Evolutionary conservation across 140 eudicot genomes (phyloP).

Genomic region (Oenanthe javanica): DNA sequence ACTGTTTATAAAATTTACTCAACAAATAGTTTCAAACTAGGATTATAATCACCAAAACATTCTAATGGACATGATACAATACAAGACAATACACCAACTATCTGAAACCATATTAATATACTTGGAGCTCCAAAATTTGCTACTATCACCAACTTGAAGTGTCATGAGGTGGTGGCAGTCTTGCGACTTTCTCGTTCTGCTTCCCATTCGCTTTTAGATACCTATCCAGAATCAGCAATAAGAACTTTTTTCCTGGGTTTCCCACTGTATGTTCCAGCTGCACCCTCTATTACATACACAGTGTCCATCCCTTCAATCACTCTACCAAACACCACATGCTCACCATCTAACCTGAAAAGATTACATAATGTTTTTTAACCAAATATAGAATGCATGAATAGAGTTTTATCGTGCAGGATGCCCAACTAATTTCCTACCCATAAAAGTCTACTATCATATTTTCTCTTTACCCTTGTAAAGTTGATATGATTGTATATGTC

Average conservation of each 20-base stretch:
- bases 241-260: constrained; percentile 87
- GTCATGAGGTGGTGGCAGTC: constrained; percentile 34
- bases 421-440: not conserved
- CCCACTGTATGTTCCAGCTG: constrained; percentile 89
- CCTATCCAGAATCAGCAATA: constrained; percentile 79
- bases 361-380: not conserved
- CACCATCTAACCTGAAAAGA: constrained; percentile 72
- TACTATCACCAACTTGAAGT: constrained; percentile 29
- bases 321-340: constrained; percentile 77
- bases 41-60: not conserved
- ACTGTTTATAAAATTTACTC: not conserved
- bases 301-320: constrained; percentile 89
- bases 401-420: not conserved
- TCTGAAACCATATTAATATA: constrained; percentile 25
- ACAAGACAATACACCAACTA: constrained; percentile 19
- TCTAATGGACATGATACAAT: constrained; percentile 24
- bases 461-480: not conserved
- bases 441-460: not conserved
- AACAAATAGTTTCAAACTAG: not conserved
- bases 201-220: constrained; percentile 73
- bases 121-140: constrained; percentile 17
- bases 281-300: constrained; percentile 75
- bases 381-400: not conserved
- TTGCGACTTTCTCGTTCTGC: constrained; percentile 20
- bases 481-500: not conserved